These are phyloP conservation scores for Diaporthe citriasiana DNA, from an alignment of 2,329 filamentous ascomycete genomes.

Conservation along the genomic window DNA sequence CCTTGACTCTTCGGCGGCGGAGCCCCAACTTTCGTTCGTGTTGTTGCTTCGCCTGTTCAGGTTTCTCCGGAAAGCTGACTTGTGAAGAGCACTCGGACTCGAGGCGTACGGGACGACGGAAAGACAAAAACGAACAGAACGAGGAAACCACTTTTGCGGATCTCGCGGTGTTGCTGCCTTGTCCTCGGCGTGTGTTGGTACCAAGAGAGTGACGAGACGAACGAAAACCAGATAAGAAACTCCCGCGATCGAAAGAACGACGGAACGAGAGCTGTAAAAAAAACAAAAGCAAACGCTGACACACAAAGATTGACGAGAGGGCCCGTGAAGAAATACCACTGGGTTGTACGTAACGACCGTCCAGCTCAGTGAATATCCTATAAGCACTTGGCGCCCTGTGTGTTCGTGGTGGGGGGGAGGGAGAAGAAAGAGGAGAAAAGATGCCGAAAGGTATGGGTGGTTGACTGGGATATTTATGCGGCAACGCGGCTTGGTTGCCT, in stretches of 20 bases:
- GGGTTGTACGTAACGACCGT: constrained; percentile 46
- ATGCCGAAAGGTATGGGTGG: constrained; percentile 51
- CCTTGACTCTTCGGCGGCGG: constrained; percentile 36
- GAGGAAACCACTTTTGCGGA: constrained; percentile 50
- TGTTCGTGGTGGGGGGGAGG: constrained; percentile 65
- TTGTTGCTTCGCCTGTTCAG: constrained; percentile 36
- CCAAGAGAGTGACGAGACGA: constrained; percentile 69
- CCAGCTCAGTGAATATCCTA: constrained; percentile 66
- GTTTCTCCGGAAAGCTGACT: constrained; percentile 38
- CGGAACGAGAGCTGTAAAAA: constrained; percentile 53
- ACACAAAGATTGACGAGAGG: constrained; percentile 61
- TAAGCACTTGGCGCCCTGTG: constrained; percentile 71
- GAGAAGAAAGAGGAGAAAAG: constrained; percentile 58
- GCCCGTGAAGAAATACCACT: constrained; percentile 68
- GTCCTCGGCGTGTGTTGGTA: constrained; percentile 48
- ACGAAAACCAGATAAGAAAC: constrained; percentile 53
- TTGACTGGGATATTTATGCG: constrained; percentile 56
- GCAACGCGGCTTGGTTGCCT: constrained; percentile 45
- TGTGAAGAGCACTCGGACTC: constrained; percentile 48
- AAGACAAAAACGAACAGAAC: constrained; percentile 52
- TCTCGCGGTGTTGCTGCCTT: constrained; percentile 40
- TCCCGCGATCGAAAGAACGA: constrained; percentile 52
- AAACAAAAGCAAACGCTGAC: constrained; percentile 52
- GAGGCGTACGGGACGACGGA: constrained; percentile 50
- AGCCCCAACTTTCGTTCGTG: constrained; percentile 38